These are phyloP conservation scores for Hygrophoropsis aurantiaca DNA, from an alignment of 768 basidiomycete species.

Conservation along the genomic window DNA sequence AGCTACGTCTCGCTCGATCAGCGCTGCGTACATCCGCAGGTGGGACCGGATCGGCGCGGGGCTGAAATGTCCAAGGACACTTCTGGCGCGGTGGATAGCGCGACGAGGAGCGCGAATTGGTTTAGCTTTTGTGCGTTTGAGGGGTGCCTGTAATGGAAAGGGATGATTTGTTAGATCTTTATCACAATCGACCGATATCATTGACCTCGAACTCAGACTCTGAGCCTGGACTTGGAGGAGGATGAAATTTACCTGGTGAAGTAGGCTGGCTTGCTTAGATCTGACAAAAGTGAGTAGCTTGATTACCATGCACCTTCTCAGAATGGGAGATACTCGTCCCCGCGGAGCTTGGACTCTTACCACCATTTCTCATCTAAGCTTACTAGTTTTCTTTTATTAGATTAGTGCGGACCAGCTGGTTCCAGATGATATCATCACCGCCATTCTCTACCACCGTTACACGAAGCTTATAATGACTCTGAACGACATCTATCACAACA, in stretches of 20 bases:
- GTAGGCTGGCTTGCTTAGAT: slow-evolving; percentile 81
- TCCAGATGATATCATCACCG: background rate
- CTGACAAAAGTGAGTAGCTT: slow-evolving; percentile 61
- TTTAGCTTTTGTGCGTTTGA: slow-evolving; percentile 79
- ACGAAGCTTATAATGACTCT: slow-evolving; percentile 40
- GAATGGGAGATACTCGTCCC: slow-evolving; percentile 91
- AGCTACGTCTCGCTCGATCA: slow-evolving; percentile 58
- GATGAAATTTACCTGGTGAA: slow-evolving; percentile 61
- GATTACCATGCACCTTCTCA: slow-evolving; percentile 55
- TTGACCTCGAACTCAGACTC: too few relatives aligned
- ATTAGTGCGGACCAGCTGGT: too few relatives aligned
- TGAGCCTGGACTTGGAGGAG: too few relatives aligned
- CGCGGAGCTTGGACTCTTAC: too few relatives aligned
- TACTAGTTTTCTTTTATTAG: slow-evolving; percentile 1
- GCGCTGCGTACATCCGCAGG: slow-evolving; percentile 70
- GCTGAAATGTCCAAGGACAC: slow-evolving; percentile 63
- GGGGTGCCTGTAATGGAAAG: slow-evolving; percentile 51
- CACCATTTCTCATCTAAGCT: too few relatives aligned
- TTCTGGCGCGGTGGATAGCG: slow-evolving; percentile 58
- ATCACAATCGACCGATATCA: too few relatives aligned
- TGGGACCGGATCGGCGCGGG: slow-evolving; percentile 80
- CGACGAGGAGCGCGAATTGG: slow-evolving; percentile 72
- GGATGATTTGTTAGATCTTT: background rate
- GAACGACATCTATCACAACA: slow-evolving; percentile 50
- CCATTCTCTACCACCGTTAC: slow-evolving; percentile 42